A percentile compares a stretch with the other conserved stretches of the same genome.
phyloP scores from a whole-genome alignment of 768 basidiomycete species.

The Lactifluus volemus region DNA sequence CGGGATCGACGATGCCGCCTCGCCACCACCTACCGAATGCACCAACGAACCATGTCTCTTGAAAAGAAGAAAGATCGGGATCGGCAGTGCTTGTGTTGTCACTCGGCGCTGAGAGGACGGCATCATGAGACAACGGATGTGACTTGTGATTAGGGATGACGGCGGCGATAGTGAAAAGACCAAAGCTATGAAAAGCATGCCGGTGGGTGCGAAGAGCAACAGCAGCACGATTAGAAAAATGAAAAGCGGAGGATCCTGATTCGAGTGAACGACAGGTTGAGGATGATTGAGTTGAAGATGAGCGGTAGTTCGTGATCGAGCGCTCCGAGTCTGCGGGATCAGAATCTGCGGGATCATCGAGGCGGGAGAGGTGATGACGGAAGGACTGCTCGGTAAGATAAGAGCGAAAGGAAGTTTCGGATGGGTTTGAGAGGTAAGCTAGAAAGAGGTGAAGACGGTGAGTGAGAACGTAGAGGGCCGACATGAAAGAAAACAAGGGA shows the following conservation, averaged over 20 bases:
- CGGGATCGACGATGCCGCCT: conserved; percentile 71
- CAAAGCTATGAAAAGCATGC: conserved; percentile 80
- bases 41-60: conserved; percentile 85
- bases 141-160: conserved; percentile 44
- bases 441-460: conserved; percentile 20
- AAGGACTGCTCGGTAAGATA: conserved; percentile 98
- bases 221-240: conserved; percentile 89
- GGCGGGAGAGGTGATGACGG: conserved; percentile 81
- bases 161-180: conserved; percentile 79
- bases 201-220: conserved; percentile 89
- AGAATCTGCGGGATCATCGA: conserved; percentile 63
- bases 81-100: conserved; percentile 20
- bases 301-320: conserved; percentile 18
- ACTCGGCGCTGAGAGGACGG: conserved; percentile 7
- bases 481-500: background rate
- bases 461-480: conserved; percentile 16
- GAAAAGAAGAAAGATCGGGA: conserved; percentile 43
- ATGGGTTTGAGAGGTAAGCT: conserved; percentile 95
- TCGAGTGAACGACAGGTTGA: conserved; percentile 21
- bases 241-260: conserved; percentile 43
- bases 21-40: conserved; percentile 91
- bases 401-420: conserved; percentile 86
- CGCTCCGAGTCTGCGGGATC: conserved; percentile 29
- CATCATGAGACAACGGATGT: conserved; percentile 14
- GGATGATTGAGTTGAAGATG: conserved; percentile 18